Evolutionary conservation across 2,329 filamentous ascomycete genomes (phyloP), one percentile per base, ranked within the genome.

Genomic region (Rhinocladiella mackenziei): DNA sequence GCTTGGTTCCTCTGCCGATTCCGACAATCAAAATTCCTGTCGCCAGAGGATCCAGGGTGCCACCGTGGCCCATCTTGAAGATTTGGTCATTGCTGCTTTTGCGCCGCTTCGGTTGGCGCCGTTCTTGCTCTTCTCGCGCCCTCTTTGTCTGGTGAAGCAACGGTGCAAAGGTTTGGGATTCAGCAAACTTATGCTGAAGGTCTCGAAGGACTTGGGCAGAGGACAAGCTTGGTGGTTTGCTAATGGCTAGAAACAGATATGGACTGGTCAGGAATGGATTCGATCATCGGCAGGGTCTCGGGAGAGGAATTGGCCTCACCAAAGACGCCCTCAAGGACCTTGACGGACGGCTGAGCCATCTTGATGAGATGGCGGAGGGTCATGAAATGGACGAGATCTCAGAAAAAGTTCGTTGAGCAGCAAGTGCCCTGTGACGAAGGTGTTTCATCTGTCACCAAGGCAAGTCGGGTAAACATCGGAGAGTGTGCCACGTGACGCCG

Each of bases 1-100:
- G 71, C 66, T 97, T 98, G 43, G 92, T 98, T 28, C 87, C 92
- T 47, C 77, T 81, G 25, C 91, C 92, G 39, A 96, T 75, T 43
- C 91, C 92, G 5, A 92, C 74, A 52, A 97, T 89, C 37, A 98
- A 76, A 17, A 98, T 86, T 33, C 92, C 92, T 1, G 89, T 95
- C 6, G 92, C 92, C 58, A 96, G 76, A 18, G 92, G 92, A 61
- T 98, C 92, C 13, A 98, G 77, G 1, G 92, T 98, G 31, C 92
- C 92, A 49, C 92, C 92, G 68, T 98, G 92, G 23, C 92, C 92
- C 60, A 97, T 86, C 72, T 97, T 98, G 56, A 97, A 80, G 76
- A 48, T 82, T 77, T 56, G 75, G 73, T 55, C 75, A 75, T 61
- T 84, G 78, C 45, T 72, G 70, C 45, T 75, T 71, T 46, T 62